Percentiles rank a stretch among this genome's conserved stretches.
Evolutionary conservation across 768 basidiomycete species (phyloP).

Genomic region (Sporobolomyces roseus): DNA sequence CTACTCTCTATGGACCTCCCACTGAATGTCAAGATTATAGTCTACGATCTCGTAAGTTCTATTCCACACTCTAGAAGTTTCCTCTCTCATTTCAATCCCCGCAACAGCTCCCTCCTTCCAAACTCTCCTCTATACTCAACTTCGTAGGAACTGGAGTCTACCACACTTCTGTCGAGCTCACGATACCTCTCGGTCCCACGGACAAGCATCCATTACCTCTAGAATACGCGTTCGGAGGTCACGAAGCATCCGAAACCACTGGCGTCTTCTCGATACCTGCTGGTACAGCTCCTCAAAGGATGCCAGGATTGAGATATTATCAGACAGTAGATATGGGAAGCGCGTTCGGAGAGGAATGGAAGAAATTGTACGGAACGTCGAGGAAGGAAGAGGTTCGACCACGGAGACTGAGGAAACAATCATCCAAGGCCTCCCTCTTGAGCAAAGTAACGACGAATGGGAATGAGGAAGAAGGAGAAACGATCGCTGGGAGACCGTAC

Average conservation of each 20-base stretch:
- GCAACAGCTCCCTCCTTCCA: conserved; percentile 24
- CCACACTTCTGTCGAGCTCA: conserved; percentile 28
- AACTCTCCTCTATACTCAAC: conserved; percentile 25
- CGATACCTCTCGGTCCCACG: conserved; percentile 29
- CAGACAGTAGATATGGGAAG: conserved; percentile 12
- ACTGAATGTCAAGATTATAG: conserved; percentile 12
- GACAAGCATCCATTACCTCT: not conserved
- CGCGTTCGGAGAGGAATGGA: conserved; percentile 31
- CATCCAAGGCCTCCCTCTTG: not conserved
- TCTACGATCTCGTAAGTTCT: conserved; percentile 33
- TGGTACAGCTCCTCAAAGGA: conserved; percentile 16
- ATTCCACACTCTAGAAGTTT: not conserved
- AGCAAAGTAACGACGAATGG: not conserved
- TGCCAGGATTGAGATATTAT: conserved; percentile 31
- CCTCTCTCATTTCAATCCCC: not conserved
- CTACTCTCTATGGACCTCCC: conserved; percentile 4
- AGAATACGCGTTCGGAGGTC: conserved; percentile 37
- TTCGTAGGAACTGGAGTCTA: conserved; percentile 25
- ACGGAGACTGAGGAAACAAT: not conserved
- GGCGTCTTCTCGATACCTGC: conserved; percentile 31
- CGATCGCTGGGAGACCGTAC: conserved; percentile 1
- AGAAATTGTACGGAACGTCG: not conserved
- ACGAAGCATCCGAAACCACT: conserved; percentile 6
- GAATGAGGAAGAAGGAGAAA: too few species aligned
- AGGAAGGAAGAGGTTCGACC: not conserved